These are phyloP conservation scores for Elymus sibiricus DNA, from an alignment of 176 grass and related monocot genomes.

Conservation along the genomic window DNA sequence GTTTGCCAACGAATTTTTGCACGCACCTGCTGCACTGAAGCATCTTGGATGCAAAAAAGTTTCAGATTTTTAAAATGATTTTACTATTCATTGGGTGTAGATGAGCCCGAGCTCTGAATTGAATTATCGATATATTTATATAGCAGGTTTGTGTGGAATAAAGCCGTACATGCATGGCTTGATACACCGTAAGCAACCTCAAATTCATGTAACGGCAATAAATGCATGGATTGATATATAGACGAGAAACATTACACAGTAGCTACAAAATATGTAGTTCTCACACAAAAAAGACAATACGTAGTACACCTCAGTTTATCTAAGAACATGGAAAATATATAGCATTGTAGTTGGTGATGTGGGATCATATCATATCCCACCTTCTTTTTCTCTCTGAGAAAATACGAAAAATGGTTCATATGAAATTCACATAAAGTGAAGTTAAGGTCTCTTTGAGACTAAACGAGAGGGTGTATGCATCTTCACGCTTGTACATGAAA, in stretches of 20 bases:
- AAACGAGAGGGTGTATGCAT: background rate
- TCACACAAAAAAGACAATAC: background rate
- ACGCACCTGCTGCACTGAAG: too few species aligned
- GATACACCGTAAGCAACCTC: too few species aligned
- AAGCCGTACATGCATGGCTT: background rate
- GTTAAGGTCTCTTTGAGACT: background rate
- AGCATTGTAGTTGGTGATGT: background rate
- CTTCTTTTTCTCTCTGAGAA: background rate
- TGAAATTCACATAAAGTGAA: background rate
- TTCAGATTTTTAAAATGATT: too few species aligned
- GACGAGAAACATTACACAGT: too few species aligned
- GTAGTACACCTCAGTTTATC: background rate
- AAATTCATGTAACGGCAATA: too few species aligned
- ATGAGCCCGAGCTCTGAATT: too few species aligned
- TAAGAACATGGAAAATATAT: background rate
- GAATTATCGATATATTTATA: too few species aligned
- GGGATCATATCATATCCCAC: background rate
- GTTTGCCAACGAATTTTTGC: too few species aligned
- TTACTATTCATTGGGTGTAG: too few species aligned
- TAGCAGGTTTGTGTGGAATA: too few species aligned
- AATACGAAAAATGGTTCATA: background rate
- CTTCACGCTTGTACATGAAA: conserved; percentile 15
- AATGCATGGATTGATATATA: too few species aligned
- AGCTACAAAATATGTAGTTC: background rate
- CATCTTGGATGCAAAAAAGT: too few species aligned